Evolutionary conservation across 73 alveolate genomes (phyloP), one percentile per base, ranked within the genome.

Genomic region (Paraurostyla sp.): DNA sequence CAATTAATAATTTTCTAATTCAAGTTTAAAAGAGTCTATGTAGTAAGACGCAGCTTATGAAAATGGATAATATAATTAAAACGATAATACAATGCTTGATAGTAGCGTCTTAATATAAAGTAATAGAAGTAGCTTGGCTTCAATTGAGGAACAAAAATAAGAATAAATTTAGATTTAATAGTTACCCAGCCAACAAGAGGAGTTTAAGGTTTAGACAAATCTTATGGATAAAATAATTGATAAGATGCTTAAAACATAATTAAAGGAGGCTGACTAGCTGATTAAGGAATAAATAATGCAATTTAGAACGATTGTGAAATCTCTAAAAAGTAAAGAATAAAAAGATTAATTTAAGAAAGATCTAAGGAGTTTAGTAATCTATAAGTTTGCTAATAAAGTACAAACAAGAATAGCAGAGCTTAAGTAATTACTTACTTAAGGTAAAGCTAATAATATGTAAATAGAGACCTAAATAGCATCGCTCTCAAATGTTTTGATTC

Each of bases 391-490:
- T 6, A 73, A 73, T 27, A 16, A 33, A n/a, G 42, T 73, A 1
- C 46, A 38, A 40, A 23, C 6, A n/a, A 73, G 46, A 25, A 46
- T 73, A n/a, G 52, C 56, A 4, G 71, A 73, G 7, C 13, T 46
- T 1, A 42, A 73, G 71, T 48, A 49, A 40, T 11, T 13, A 13
- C 27, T 30, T 18, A 6, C 59, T 15, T 16, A 38, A 22, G 33
- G 3, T 38, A 38, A 38, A 4, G 84, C 29, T 13, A 11, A 30
- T 4, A n/a, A 69, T 18, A 15, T 3, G 13, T 6, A 15, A 27
- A 20, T 33, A 7, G 42, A 33, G 36, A 48, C 86, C 1, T 48
- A 48, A 16, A 45, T 73, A 4, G 86, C 86, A 13, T 73, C 86
- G 29, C 33, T 48, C 3, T 45, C 86, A 2, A 73, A 73, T 48